phyloP scores from a whole-genome alignment of 1,284 basidiomycete genomes.

The Leucoagaricus sp. region DNA sequence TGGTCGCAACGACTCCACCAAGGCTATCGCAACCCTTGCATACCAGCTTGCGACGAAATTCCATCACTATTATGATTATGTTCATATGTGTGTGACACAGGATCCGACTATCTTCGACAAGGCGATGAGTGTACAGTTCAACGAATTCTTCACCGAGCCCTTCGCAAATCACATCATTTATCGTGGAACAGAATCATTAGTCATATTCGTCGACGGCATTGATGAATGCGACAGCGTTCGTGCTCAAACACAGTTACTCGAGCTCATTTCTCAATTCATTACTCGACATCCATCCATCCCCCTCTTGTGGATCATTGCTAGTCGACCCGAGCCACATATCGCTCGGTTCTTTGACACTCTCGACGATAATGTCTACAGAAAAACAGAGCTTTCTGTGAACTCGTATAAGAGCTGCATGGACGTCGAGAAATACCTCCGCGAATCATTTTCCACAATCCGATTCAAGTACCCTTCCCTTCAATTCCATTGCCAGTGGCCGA shows the following conservation, averaged over 20 bases:
- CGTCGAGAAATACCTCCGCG: slow-evolving; percentile 3
- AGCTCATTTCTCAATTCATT: neutral
- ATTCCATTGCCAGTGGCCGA: neutral
- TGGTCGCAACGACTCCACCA: neutral
- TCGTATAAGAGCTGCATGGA: neutral
- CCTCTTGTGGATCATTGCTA: slow-evolving; percentile 5
- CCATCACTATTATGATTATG: neutral
- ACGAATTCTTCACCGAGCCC: neutral
- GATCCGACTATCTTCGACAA: neutral
- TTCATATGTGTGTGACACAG: neutral
- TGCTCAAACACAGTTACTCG: neutral
- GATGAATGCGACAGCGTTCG: neutral
- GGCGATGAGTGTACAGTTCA: neutral
- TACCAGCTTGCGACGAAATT: neutral
- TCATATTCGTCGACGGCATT: neutral
- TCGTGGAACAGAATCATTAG: neutral
- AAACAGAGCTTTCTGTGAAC: neutral
- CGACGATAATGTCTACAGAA: neutral
- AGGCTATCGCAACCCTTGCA: neutral
- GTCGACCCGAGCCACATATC: slow-evolving; percentile 3
- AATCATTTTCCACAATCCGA: neutral
- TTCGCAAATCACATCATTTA: neutral
- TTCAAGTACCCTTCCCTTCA: neutral
- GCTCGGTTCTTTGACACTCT: neutral
- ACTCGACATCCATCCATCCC: neutral